A percentile compares a stretch with the other conserved stretches of the same genome.
These are phyloP conservation scores for Choiromyces venosus DNA, from an alignment of 495 filamentous ascomycete species.

Conservation along the genomic window DNA sequence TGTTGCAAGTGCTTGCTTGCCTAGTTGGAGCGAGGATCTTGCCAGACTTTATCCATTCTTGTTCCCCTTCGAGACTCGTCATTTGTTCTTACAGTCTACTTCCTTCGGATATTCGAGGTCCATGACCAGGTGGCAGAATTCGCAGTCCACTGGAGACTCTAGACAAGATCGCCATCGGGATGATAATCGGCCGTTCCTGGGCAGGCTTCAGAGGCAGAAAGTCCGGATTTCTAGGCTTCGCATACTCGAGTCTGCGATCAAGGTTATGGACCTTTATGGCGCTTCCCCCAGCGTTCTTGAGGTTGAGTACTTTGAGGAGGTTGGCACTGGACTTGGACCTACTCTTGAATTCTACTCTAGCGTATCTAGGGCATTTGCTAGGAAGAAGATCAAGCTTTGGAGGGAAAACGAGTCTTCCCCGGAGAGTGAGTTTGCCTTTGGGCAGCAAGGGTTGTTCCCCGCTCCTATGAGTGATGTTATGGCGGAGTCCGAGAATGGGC, in stretches of 20 bases:
- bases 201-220: constrained; percentile 90
- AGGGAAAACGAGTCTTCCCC: constrained; percentile 77
- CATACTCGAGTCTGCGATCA: constrained; percentile 92
- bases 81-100: constrained; percentile 95
- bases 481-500: constrained; percentile 65
- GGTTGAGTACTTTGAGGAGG: constrained; percentile 98
- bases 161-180: constrained; percentile 78
- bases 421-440: constrained; percentile 79
- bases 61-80: constrained; percentile 98
- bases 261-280: constrained; percentile 99
- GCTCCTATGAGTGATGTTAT: constrained; percentile 82
- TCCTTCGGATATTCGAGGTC: constrained; percentile 97
- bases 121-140: constrained; percentile 95
- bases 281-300: constrained; percentile 91
- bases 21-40: constrained; percentile 96
- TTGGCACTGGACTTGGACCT: constrained; percentile 91
- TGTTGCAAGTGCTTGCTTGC: constrained; percentile 93
- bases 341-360: constrained; percentile 98
- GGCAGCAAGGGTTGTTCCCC: constrained; percentile 80
- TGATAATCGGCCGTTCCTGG: constrained; percentile 78
- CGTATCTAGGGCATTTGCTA: constrained; percentile 94
- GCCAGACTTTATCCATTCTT: constrained; percentile 92
- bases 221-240: constrained; percentile 88
- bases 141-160: constrained; percentile 70
- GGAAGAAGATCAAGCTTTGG: constrained; percentile 95